Evolutionary conservation across 2,329 filamentous ascomycete genomes (phyloP).

Genomic region (Paracamarosporium sp.): DNA sequence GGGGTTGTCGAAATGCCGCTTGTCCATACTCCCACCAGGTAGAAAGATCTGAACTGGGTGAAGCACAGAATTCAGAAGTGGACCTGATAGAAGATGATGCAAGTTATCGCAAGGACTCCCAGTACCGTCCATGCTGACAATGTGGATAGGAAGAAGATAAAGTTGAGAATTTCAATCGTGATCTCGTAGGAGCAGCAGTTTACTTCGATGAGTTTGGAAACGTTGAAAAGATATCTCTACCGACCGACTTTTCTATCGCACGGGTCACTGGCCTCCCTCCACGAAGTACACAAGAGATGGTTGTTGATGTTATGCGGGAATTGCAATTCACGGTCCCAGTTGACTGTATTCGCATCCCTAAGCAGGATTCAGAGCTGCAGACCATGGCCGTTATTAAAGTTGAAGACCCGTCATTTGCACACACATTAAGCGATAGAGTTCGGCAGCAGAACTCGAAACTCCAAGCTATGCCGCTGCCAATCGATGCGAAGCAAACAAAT

Average conservation of each 20-base stretch:
- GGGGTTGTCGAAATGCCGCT: slow-evolving; percentile 10
- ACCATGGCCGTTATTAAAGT: slow-evolving; percentile 13
- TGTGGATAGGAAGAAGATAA: slow-evolving; percentile 2
- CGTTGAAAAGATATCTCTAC: slow-evolving; percentile 10
- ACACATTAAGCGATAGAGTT: slow-evolving; percentile 4
- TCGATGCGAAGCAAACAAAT: slow-evolving; percentile 6
- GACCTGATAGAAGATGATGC: slow-evolving; percentile 7
- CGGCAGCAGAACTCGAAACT: slow-evolving; percentile 1
- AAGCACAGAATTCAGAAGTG: background rate
- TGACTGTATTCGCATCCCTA: slow-evolving; percentile 12
- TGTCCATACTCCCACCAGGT: slow-evolving; percentile 10
- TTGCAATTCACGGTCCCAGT: slow-evolving; percentile 7
- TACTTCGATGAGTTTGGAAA: slow-evolving; percentile 14
- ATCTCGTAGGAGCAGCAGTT: slow-evolving; percentile 12
- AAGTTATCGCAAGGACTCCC: slow-evolving; percentile 3
- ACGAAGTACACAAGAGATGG: slow-evolving; percentile 2
- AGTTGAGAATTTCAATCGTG: slow-evolving; percentile 6
- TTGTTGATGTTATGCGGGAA: slow-evolving; percentile 1
- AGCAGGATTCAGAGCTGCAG: background rate
- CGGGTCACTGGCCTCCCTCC: slow-evolving; percentile 10
- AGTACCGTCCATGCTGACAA: background rate
- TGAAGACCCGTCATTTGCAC: slow-evolving; percentile 12
- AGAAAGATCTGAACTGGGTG: background rate
- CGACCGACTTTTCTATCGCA: slow-evolving; percentile 11
- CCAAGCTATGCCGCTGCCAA: slow-evolving; percentile 3